A percentile compares a stretch with the other conserved stretches of the same genome.
Evolutionary conservation across 257 asterid genomes (phyloP).

Genomic region (Salvia miltiorrhiza): DNA sequence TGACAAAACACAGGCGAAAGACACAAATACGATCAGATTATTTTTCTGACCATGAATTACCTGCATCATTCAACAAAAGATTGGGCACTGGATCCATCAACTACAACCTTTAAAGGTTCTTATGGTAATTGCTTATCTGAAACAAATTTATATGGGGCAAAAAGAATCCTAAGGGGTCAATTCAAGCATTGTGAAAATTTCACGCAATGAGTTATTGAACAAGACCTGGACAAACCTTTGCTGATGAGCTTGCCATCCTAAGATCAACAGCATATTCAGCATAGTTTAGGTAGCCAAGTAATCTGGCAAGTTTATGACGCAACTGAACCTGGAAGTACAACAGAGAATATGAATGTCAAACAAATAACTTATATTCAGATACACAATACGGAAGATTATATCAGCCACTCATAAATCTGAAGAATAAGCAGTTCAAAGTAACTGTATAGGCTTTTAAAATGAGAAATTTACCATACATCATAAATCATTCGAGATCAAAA

Average conservation of each 20-base stretch:
- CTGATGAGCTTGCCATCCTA: constrained; percentile 80
- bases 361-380: neutral
- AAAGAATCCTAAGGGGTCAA: neutral
- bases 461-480: neutral
- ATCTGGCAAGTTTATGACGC: constrained; percentile 85
- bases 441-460: neutral
- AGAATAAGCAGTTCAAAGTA: neutral
- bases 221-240: constrained; percentile 58
- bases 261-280: constrained; percentile 67
- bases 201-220: constrained; percentile 11
- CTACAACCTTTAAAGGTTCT: neutral
- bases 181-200: constrained; percentile 4
- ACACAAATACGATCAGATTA: neutral
- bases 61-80: neutral
- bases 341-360: constrained; percentile 16
- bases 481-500: neutral
- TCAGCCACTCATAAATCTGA: neutral
- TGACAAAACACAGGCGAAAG: constrained; percentile 3
- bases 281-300: constrained; percentile 82
- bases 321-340: constrained; percentile 59
- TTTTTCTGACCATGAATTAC: constrained; percentile 3
- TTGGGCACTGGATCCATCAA: neutral
- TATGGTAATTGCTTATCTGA: neutral
- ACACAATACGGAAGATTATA: neutral
- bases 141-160: neutral